These are phyloP conservation scores for Penicillium crustosum DNA, from an alignment of 2,329 filamentous ascomycete genomes.

Conservation along the genomic window DNA sequence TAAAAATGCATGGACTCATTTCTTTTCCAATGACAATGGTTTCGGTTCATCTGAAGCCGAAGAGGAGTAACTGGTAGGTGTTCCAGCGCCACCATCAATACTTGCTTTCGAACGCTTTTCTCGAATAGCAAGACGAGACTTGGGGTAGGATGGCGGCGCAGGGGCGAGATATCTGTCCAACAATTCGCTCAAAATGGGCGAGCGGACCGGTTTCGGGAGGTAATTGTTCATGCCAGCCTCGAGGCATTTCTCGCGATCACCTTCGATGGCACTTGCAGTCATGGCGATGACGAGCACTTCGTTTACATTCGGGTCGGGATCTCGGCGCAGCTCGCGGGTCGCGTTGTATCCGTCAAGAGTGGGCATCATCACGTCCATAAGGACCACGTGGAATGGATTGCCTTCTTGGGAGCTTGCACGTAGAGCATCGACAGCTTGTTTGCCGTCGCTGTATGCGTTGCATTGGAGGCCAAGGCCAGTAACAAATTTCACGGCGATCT, in stretches of 20 bases:
- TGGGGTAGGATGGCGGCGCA: constrained; percentile 41
- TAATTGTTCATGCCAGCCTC: constrained; percentile 98
- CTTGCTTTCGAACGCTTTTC: constrained; percentile 31
- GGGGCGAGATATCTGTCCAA: constrained; percentile 66
- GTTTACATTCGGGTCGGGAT: constrained; percentile 72
- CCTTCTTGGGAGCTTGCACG: constrained; percentile 68
- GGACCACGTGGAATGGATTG: constrained; percentile 79
- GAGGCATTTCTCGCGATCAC: constrained; percentile 92
- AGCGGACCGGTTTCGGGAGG: constrained; percentile 89
- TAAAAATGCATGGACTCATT: constrained; percentile 19
- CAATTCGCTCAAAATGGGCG: constrained; percentile 81
- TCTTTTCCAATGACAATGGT: constrained; percentile 21
- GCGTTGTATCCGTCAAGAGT: constrained; percentile 90
- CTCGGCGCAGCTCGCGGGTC: constrained; percentile 76
- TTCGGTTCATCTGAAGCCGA: constrained; percentile 28
- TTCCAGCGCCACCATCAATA: constrained; percentile 27
- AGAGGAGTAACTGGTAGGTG: constrained; percentile 29
- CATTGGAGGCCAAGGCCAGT: constrained; percentile 82
- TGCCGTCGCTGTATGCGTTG: constrained; percentile 85
- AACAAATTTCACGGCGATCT: constrained; percentile 89
- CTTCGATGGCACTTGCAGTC: constrained; percentile 93
- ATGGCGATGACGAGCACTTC: constrained; percentile 93
- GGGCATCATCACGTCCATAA: constrained; percentile 98
- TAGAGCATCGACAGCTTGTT: constrained; percentile 84
- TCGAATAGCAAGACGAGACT: constrained; percentile 32